Evolutionary conservation across 1,284 basidiomycete genomes (phyloP).

Genomic region (Ceratobasidium sp.): DNA sequence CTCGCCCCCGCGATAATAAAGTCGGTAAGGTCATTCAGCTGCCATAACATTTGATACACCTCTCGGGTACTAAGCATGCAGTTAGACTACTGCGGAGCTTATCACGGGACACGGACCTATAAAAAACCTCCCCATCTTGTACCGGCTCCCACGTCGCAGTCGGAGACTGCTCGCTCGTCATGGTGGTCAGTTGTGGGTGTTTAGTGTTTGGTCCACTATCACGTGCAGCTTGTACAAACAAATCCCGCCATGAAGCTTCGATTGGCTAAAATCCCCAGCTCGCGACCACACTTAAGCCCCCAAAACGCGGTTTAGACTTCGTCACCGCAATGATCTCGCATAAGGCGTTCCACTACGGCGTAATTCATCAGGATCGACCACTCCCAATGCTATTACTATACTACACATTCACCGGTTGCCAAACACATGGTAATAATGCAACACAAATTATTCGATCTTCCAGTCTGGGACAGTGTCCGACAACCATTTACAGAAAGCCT

Average conservation of each 20-base stretch:
- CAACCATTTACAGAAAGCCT: no score
- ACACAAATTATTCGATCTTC: no score
- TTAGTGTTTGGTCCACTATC: no score
- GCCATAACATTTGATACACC: slow-evolving; percentile 86
- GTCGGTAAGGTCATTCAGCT: slow-evolving; percentile 82
- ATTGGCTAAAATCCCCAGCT: background rate
- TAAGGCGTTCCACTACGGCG: background rate
- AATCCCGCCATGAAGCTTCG: background rate
- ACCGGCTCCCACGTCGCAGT: slow-evolving; percentile 83
- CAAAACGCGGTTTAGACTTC: background rate
- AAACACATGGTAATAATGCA: no score
- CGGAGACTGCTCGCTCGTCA: slow-evolving; percentile 63
- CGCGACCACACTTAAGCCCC: background rate
- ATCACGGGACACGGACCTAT: slow-evolving; percentile 59
- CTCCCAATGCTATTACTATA: no score
- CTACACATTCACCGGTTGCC: no score
- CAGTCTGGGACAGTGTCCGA: no score
- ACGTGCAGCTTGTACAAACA: background rate
- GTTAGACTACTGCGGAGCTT: background rate
- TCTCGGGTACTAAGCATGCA: slow-evolving; percentile 67
- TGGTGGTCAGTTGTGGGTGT: slow-evolving; percentile 12
- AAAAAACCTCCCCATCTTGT: slow-evolving; percentile 82
- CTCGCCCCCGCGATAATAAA: slow-evolving; percentile 85
- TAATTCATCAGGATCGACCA: background rate
- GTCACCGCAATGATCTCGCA: background rate